phyloP scores from a whole-genome alignment of 1,284 basidiomycete genomes.

The Cryptococcus sp. region DNA sequence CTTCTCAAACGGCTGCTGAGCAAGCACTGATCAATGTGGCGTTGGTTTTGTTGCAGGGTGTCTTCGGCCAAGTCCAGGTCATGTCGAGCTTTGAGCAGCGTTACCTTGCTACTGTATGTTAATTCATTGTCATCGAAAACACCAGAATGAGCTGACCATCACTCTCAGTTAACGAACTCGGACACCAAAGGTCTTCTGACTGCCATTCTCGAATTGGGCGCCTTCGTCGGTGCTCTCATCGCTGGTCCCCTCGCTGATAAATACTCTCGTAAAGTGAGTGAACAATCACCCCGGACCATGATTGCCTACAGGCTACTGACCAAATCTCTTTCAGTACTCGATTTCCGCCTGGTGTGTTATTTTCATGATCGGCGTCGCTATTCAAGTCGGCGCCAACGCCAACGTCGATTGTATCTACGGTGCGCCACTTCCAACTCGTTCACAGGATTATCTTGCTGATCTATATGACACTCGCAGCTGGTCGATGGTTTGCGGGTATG shows the following conservation, averaged over 20 bases:
- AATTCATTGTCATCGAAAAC: not conserved
- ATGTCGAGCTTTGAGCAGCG: conserved; percentile 42
- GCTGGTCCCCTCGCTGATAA: conserved; percentile 48
- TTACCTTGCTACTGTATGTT: conserved; percentile 36
- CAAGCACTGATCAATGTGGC: not conserved
- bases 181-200: conserved; percentile 40
- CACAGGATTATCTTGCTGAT: not conserved
- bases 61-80: conserved; percentile 51
- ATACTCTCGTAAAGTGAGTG: conserved; percentile 44
- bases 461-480: conserved; percentile 20
- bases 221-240: conserved; percentile 44
- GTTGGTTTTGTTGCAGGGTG: conserved; percentile 28
- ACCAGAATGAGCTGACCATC: not conserved
- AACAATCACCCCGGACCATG: too few relatives aligned
- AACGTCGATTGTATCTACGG: conserved; percentile 45
- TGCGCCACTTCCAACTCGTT: conserved; percentile 12
- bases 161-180: conserved; percentile 18
- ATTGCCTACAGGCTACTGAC: not conserved
- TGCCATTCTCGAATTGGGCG: conserved; percentile 47
- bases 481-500: conserved; percentile 50
- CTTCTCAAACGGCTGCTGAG: not conserved
- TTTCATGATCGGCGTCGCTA: conserved; percentile 46
- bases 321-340: conserved; percentile 29
- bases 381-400: conserved; percentile 43
- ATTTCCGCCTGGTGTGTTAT: conserved; percentile 49